These are phyloP conservation scores for Trichoderma reesei DNA, from an alignment of 495 filamentous ascomycete species.

Conservation along the genomic window DNA sequence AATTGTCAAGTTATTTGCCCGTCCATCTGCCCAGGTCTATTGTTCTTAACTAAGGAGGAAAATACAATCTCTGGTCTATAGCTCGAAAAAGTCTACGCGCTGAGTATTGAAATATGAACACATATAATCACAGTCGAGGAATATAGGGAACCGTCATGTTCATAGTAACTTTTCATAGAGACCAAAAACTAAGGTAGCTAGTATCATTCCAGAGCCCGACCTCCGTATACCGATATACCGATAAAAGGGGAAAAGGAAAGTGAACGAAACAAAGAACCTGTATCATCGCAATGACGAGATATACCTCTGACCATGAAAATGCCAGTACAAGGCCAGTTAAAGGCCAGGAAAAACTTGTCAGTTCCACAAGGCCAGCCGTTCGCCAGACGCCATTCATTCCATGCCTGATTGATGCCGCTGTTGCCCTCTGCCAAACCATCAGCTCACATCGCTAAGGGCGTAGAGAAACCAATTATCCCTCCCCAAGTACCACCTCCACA, in stretches of 20 bases:
- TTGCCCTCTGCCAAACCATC: not conserved
- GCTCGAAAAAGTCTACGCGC: too few species aligned
- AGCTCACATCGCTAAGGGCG: not conserved
- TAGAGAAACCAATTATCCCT: not conserved
- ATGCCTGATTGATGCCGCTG: not conserved
- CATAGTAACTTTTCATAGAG: not conserved
- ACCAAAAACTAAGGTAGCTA: not conserved
- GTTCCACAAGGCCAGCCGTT: not conserved
- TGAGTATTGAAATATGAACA: too few species aligned
- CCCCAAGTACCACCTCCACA: too few species aligned
- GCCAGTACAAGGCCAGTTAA: too few species aligned
- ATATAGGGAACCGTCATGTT: not conserved
- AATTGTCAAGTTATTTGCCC: too few species aligned
- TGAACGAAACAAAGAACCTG: not conserved
- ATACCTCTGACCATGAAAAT: not conserved
- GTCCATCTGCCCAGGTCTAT: too few species aligned
- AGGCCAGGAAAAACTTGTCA: not conserved
- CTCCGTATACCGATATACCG: not conserved
- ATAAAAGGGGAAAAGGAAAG: not conserved
- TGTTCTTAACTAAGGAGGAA: too few species aligned
- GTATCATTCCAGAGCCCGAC: not conserved
- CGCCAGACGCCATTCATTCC: conserved; percentile 2
- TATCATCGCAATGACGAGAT: not conserved
- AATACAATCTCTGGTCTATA: too few species aligned
- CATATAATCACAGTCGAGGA: not conserved